These are phyloP conservation scores for Microglena sp. DNA, from an alignment of 139 green algal species.

Conservation along the genomic window DNA sequence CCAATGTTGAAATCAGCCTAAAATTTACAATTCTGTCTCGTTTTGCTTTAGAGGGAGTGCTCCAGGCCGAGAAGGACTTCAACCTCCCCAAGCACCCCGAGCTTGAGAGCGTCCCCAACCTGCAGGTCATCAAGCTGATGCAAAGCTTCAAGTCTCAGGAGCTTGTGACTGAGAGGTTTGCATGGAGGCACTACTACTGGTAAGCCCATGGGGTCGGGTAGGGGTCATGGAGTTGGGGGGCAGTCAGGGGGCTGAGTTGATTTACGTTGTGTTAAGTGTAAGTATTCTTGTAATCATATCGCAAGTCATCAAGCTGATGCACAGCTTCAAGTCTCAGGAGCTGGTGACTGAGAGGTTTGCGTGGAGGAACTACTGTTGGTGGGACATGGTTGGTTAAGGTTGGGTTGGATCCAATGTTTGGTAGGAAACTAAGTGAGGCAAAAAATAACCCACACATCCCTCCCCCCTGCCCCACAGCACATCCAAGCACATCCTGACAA, in stretches of 20 bases:
- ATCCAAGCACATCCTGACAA: background rate
- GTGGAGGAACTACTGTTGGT: background rate
- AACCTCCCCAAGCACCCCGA: conserved; percentile 92
- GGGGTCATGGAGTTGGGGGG: too few relatives aligned
- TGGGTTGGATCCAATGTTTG: too few relatives aligned
- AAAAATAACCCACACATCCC: background rate
- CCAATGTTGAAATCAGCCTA: too few relatives aligned
- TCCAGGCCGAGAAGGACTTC: conserved; percentile 99
- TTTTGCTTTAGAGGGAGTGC: conserved; percentile 75
- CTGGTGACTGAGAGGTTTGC: background rate
- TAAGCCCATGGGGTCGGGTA: too few relatives aligned
- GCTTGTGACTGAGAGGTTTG: conserved; percentile 91
- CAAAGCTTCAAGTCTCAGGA: conserved; percentile 95
- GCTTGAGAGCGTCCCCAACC: conserved; percentile 83
- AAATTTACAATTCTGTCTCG: too few relatives aligned
- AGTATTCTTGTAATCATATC: background rate
- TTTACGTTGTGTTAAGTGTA: background rate
- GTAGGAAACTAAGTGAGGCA: background rate
- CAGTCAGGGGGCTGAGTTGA: too few relatives aligned
- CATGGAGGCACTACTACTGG: conserved; percentile 99
- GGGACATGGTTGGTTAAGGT: too few relatives aligned
- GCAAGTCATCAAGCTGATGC: background rate
- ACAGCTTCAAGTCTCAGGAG: background rate
- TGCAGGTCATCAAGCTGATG: conserved; percentile 97
- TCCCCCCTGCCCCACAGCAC: background rate